Evolutionary conservation across 2,329 filamentous ascomycete genomes (phyloP).

Genomic region (Tolypocladium ovalisporum): DNA sequence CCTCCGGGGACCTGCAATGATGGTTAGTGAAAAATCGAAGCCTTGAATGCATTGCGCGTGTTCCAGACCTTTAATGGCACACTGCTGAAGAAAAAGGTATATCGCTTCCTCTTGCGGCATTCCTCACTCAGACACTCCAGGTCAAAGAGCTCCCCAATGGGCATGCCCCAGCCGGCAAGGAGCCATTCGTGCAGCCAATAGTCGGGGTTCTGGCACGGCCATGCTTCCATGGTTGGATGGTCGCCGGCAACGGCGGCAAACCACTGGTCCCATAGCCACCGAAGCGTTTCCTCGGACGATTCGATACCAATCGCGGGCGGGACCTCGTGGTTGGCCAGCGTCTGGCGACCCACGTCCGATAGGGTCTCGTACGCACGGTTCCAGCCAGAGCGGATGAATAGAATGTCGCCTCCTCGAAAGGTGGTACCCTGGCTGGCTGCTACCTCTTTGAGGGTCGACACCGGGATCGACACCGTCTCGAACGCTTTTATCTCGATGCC

Average conservation of each 20-base stretch:
- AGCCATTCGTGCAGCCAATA: constrained; percentile 31
- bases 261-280: constrained; percentile 45
- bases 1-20: constrained; percentile 19
- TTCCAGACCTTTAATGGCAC: constrained; percentile 21
- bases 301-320: constrained; percentile 31
- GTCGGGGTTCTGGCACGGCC: constrained; percentile 23
- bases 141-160: constrained; percentile 38
- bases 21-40: not conserved
- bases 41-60: not conserved
- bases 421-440: constrained; percentile 29
- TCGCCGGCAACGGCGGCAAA: constrained; percentile 49
- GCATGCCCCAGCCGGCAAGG: constrained; percentile 39
- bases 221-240: constrained; percentile 39
- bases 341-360: constrained; percentile 21
- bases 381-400: constrained; percentile 45
- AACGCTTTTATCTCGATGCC: constrained; percentile 26
- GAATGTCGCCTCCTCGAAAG: constrained; percentile 40
- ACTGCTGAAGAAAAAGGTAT: constrained; percentile 29
- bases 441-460: constrained; percentile 29
- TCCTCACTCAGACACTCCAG: constrained; percentile 25
- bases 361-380: constrained; percentile 29
- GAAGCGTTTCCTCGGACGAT: constrained; percentile 33
- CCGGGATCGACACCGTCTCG: constrained; percentile 28
- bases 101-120: constrained; percentile 20
- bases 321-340: constrained; percentile 17